These are phyloP conservation scores for Cokeromyces recurvatus DNA, from an alignment of 371 early-diverging fungal genomes.

Conservation along the genomic window DNA sequence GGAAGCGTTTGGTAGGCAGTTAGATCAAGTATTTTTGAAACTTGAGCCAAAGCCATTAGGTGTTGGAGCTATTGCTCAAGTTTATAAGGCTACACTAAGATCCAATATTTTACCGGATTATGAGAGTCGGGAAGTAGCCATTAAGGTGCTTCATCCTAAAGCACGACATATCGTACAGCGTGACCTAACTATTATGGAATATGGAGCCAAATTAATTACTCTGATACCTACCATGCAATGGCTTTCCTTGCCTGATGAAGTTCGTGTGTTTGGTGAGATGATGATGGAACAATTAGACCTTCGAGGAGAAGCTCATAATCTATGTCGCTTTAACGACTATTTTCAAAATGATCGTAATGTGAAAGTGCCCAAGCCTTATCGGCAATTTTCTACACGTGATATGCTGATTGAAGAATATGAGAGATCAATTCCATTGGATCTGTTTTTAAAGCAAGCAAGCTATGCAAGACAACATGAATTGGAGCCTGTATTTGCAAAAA, in stretches of 20 bases:
- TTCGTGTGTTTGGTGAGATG: constrained; percentile 84
- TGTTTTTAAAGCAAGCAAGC: constrained; percentile 57
- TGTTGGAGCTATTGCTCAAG: constrained; percentile 96
- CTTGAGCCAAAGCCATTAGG: constrained; percentile 81
- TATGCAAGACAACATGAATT: constrained; percentile 17
- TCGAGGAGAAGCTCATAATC: constrained; percentile 74
- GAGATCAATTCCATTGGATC: constrained; percentile 70
- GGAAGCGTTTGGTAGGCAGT: constrained; percentile 39
- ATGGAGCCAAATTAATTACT: constrained; percentile 62
- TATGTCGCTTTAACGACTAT: constrained; percentile 65
- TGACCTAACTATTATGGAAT: constrained; percentile 78
- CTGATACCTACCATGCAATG: constrained; percentile 74
- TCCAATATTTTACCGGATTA: constrained; percentile 23
- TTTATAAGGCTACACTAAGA: constrained; percentile 65
- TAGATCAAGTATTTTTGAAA: constrained; percentile 74
- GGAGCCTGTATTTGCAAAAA: constrained; percentile 59
- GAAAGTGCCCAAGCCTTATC: constrained; percentile 70
- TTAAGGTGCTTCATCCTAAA: constrained; percentile 93
- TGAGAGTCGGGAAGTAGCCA: constrained; percentile 62
- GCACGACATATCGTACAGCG: constrained; percentile 63
- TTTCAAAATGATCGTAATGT: constrained; percentile 55
- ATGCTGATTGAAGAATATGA: constrained; percentile 84
- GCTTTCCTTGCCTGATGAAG: constrained; percentile 87
- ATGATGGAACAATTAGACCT: constrained; percentile 91
- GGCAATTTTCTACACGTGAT: constrained; percentile 54